Conservation (phyloP, 495 filamentous ascomycete species). For the Achaetomiella virescens region DNA sequence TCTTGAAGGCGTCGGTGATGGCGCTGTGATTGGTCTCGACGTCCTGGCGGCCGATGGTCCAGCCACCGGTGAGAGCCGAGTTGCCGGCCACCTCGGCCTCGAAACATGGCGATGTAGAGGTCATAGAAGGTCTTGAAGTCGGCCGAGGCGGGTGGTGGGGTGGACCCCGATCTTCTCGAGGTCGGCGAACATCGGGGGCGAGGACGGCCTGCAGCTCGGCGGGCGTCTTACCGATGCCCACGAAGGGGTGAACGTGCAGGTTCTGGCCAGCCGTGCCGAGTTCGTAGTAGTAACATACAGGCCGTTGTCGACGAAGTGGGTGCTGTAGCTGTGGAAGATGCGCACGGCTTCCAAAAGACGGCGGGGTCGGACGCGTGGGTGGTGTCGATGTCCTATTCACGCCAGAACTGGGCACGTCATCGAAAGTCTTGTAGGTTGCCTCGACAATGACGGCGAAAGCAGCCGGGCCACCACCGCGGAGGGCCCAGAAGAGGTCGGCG, state of each 20-base stretch:
- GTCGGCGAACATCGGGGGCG: conserved; percentile 40
- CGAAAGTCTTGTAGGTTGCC: conserved; percentile 44
- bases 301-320: conserved; percentile 35
- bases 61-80: conserved; percentile 42
- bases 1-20: conserved; percentile 38
- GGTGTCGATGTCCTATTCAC: conserved; percentile 35
- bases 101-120: conserved; percentile 44
- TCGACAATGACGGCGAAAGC: conserved; percentile 53
- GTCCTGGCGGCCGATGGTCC: conserved; percentile 38
- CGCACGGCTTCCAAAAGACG: conserved; percentile 40
- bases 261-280: conserved; percentile 21
- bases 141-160: conserved; percentile 29
- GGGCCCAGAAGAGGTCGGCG: conserved; percentile 60
- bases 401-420: conserved; percentile 35
- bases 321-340: conserved; percentile 41
- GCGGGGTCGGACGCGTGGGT: conserved; percentile 29
- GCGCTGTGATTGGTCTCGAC: conserved; percentile 35
- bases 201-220: conserved; percentile 37
- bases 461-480: conserved; percentile 54
- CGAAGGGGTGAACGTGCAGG: conserved; percentile 38
- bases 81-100: conserved; percentile 39
- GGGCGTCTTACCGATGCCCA: conserved; percentile 39
- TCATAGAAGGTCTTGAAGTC: conserved; percentile 40
- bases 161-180: conserved; percentile 33
- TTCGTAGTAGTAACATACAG: conserved; percentile 48